Base-by-base conservation (phyloP, 192 early-diverging fungal species). In the Gryganskiella cystojenkinii region DNA sequence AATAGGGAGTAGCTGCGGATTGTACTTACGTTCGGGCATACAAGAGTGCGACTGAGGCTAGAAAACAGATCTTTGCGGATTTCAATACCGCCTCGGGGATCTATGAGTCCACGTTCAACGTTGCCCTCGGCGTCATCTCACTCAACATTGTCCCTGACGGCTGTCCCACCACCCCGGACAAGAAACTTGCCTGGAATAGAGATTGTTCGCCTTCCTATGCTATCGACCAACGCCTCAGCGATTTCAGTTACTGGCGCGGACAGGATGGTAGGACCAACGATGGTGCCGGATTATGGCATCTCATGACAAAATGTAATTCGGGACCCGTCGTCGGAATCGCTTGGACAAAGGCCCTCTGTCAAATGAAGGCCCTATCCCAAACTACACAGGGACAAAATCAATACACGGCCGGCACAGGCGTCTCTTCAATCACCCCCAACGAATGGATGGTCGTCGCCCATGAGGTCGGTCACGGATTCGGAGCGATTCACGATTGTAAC, bases 401-500 rank as follows among this genome's bases (percentile, higher is more conserved):
- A 45, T 89, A 73, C 74, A 89, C 93, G 2, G 91, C 94, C 15
- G 95, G 95, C 19, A 90, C 93, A 0, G 96, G 91, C 40, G 90
- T 98, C 2, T 95, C 93, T 19, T 92, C 95, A 0, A 86, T 89
- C n/a, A 89, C 87, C 19, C 85, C 88, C n/a, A 90, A 90, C 60
- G 93, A 95, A 76, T 98, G 95, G 95, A 95, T 95, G 82, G 91
- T 96, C 4, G 90, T 97, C 11, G 96, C 96, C 27, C 97, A 98
- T 71, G 97, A 97, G 80, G 89, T 97, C 72, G 95, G 95, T 24
- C 95, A 97, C 67, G 89, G 89, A 43, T 93, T 93, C 81, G 95
- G 95, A 42, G 95, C 95, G 2, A 85, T 85, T 55, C 95, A 98
- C 71, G 97, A 98, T 72, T 98, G 97, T 67, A 92, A 87, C 3